A percentile compares a stretch with the other conserved stretches of the same genome.
Conservation (phyloP, 169 alveolate genomes). For the Plasmodium yoelii region DNA sequence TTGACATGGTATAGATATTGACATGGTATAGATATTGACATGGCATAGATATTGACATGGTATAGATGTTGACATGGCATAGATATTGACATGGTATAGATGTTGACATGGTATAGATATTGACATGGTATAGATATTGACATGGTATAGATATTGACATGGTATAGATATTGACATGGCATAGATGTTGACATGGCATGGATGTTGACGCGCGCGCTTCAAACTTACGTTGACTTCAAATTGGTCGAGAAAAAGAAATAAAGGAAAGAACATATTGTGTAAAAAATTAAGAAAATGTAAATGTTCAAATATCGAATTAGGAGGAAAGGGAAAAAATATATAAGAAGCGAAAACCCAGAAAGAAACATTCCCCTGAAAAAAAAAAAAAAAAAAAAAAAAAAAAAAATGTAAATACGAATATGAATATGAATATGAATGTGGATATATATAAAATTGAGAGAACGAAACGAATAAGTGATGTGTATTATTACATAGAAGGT, state of each 20-base stretch:
- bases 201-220: too few relatives aligned
- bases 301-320: constrained; percentile 53
- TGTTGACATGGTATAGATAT: too few relatives aligned
- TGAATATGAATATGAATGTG: neutral
- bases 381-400: neutral
- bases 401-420: neutral
- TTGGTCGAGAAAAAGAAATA: constrained; percentile 53
- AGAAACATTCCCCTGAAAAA: constrained; percentile 56
- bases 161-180: too few relatives aligned
- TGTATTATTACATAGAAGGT: constrained; percentile 12
- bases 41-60: too few relatives aligned
- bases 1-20: too few relatives aligned
- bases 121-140: too few relatives aligned
- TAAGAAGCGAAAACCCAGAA: constrained; percentile 28
- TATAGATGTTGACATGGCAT: too few relatives aligned
- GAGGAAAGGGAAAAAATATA: constrained; percentile 49
- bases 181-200: too few relatives aligned
- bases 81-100: too few relatives aligned
- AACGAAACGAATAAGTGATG: neutral
- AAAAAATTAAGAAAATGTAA: constrained; percentile 42
- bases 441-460: neutral
- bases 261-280: constrained; percentile 46
- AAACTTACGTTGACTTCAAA: constrained; percentile 61
- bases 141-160: too few relatives aligned
- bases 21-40: too few relatives aligned